Evolutionary conservation across 768 basidiomycete genomes (phyloP).

Genomic region (Calocera viscosa): DNA sequence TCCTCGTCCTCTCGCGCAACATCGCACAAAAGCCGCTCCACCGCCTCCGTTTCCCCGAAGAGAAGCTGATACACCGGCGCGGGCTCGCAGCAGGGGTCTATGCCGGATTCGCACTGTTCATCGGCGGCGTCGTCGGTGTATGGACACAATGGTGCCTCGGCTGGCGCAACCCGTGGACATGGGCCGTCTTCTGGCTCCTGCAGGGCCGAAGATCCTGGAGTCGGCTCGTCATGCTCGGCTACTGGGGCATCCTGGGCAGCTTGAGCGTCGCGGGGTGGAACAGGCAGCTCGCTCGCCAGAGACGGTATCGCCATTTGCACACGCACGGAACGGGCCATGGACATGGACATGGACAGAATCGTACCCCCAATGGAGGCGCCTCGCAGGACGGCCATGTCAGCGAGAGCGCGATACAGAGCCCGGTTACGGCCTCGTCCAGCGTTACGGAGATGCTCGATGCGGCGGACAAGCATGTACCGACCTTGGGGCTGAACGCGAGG

Average conservation of each 20-base stretch:
- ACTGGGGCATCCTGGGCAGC: constrained; percentile 70
- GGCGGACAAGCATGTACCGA: constrained; percentile 81
- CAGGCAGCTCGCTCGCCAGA: constrained; percentile 67
- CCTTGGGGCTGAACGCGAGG: constrained; percentile 77
- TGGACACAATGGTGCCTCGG: constrained; percentile 88
- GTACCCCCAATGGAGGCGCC: constrained; percentile 12
- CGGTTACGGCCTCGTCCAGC: constrained; percentile 22
- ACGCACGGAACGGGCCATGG: not conserved
- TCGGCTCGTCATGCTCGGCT: constrained; percentile 60
- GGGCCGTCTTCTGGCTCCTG: constrained; percentile 65
- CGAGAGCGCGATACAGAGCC: constrained; percentile 1
- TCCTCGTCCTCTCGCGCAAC: constrained; percentile 82
- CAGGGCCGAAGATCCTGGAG: constrained; percentile 69
- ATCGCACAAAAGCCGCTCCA: constrained; percentile 72
- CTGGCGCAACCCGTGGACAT: constrained; percentile 74
- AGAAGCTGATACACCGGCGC: constrained; percentile 69
- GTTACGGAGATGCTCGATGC: constrained; percentile 55
- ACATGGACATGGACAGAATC: not conserved
- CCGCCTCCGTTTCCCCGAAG: constrained; percentile 68
- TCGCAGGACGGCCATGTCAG: constrained; percentile 21
- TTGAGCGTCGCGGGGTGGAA: constrained; percentile 93
- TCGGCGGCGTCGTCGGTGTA: constrained; percentile 70
- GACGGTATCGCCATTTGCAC: constrained; percentile 42
- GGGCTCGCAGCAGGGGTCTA: constrained; percentile 80
- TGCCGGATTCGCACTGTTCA: constrained; percentile 57